Base-by-base conservation (phyloP, 1,284 basidiomycete genomes). In the Tremellales sp. region DNA sequence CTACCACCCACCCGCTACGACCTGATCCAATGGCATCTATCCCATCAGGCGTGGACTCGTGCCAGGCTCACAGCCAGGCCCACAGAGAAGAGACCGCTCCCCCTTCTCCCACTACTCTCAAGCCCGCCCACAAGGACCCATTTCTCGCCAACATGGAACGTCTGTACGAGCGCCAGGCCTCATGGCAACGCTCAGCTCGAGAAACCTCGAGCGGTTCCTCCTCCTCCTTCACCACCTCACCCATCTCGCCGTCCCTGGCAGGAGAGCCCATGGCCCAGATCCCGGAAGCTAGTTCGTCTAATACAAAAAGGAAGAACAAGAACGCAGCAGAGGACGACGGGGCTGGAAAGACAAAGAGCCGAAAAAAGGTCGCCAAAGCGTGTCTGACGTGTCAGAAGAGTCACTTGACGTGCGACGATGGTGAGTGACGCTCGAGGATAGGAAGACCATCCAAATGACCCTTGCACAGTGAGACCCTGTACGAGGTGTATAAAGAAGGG, bases 401-500 rank as follows among this genome's bases (percentile, higher is more conserved):
- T 1, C 94, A 98, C 73, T 77, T 98, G 60, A 98, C 94, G 7
- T 98, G 94, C 70, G 92, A 98, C 70, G 94, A 97, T 66, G 83
- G 93, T 95, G 54, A 67, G 77, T 66, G 41, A 41, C 25, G 14
- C 31, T 39, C 9, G 8, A 25, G 14, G 37, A 9, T 39, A 18
- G n/a, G 34, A 18, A 36, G 16, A 19, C n/a, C 34, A 36, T 36
- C 8, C 8, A 8, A 19, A 9, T 16, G 24, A 18, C 5, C 22
- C 8, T 10, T 5, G 29, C 49, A 46, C 66, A 95, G 91, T 87
- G 48, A 85, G 94, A 47, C 94, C 94, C 22, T 98, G 94, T 74
- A 85, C 87, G 59, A 82, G 94, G 39, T 98, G 94, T 68, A 79
- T 91, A 44, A 97, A 94, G 74, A 92, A 94, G 56, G 91, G 91